phyloP scores from a whole-genome alignment of 257 asterid genomes.

The Solanum chmielewskii region DNA sequence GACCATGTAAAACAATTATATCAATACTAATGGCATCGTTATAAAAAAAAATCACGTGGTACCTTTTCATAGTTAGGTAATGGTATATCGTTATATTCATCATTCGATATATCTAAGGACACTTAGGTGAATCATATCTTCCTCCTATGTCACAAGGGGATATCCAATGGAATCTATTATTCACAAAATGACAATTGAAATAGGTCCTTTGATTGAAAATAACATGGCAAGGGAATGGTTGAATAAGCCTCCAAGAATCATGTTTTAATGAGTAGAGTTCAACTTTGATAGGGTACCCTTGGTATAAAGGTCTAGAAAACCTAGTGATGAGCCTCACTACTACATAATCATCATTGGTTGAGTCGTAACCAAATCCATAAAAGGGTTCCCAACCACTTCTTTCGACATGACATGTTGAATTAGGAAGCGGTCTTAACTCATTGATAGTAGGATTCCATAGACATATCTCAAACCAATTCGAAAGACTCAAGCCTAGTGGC shows the following conservation, averaged over 20 bases:
- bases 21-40: too few species aligned
- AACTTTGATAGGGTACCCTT: too few species aligned
- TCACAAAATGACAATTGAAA: not conserved
- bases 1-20: not conserved
- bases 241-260: not conserved
- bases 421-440: not conserved
- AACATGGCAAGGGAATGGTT: not conserved
- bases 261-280: not conserved
- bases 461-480: not conserved
- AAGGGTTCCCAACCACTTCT: too few species aligned
- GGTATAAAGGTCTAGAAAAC: too few species aligned
- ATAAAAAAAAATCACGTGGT: too few species aligned
- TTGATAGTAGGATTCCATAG: not conserved
- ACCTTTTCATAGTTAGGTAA: too few species aligned
- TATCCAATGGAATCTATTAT: not conserved
- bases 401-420: not conserved
- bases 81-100: too few species aligned
- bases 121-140: too few species aligned
- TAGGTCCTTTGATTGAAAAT: not conserved
- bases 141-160: not conserved
- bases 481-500: too few species aligned
- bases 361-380: not conserved
- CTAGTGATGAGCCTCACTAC: not conserved
- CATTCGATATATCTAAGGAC: too few species aligned
- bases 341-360: not conserved